A percentile compares a stretch with the other conserved stretches of the same genome.
Conservation (phyloP, 108 stramenopile genomes). For the Nitzschia sp. region DNA sequence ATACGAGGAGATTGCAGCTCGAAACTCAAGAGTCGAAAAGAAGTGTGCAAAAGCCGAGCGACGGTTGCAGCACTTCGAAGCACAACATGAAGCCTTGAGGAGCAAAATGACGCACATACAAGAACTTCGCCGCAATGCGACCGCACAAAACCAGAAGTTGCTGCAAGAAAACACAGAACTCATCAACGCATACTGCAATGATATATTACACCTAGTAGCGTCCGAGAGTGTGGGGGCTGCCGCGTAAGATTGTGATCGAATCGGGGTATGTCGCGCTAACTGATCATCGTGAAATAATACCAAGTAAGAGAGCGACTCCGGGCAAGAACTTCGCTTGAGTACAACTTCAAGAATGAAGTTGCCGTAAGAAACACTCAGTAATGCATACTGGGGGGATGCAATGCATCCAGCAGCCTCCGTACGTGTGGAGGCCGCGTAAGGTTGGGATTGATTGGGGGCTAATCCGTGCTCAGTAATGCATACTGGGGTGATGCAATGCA, state of each 20-base stretch:
- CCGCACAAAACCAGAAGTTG: background rate
- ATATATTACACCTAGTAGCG: background rate
- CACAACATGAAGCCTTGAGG: background rate
- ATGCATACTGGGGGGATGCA: too few relatives aligned
- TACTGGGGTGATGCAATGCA: too few relatives aligned
- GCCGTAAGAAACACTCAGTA: too few relatives aligned
- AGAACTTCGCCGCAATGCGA: background rate
- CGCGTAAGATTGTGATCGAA: too few relatives aligned
- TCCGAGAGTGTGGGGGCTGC: background rate
- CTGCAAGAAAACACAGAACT: conserved; percentile 17
- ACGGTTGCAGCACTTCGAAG: conserved; percentile 2
- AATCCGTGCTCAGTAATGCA: too few relatives aligned
- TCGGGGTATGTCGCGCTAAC: too few relatives aligned
- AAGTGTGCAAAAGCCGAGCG: background rate
- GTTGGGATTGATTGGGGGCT: too few relatives aligned
- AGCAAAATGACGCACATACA: background rate
- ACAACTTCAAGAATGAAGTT: too few relatives aligned
- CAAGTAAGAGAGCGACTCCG: too few relatives aligned
- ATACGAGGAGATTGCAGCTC: background rate
- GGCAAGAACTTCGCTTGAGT: too few relatives aligned
- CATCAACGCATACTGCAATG: conserved; percentile 5
- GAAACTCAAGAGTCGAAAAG: conserved; percentile 4
- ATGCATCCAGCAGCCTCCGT: too few relatives aligned
- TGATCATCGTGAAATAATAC: background rate
- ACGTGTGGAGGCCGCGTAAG: too few relatives aligned